phyloP scores from a whole-genome alignment of 2,329 filamentous ascomycete genomes.

The Colletotrichum sp. region DNA sequence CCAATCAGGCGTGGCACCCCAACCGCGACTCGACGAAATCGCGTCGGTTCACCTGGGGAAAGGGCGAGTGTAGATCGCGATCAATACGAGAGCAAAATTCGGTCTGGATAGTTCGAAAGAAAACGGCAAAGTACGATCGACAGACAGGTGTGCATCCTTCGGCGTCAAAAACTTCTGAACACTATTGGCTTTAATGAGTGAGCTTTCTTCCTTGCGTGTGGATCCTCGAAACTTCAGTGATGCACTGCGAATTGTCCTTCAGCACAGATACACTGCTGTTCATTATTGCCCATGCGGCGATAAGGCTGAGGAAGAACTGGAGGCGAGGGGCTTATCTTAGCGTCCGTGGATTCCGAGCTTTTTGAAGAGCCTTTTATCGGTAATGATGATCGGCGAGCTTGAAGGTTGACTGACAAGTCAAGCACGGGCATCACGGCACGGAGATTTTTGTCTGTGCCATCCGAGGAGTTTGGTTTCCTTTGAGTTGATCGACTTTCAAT shows the following conservation, averaged over 20 bases:
- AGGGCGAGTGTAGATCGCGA: slow-evolving; percentile 1
- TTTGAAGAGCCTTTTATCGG: neutral
- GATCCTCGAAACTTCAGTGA: neutral
- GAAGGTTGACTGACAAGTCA: neutral
- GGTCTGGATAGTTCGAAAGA: neutral
- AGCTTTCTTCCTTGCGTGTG: neutral
- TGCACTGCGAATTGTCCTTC: neutral
- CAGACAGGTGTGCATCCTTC: neutral
- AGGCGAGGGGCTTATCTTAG: neutral
- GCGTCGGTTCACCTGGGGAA: neutral
- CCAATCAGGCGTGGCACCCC: neutral
- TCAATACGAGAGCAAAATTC: neutral
- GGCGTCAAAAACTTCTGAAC: neutral
- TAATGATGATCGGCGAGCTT: neutral
- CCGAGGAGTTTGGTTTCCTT: neutral
- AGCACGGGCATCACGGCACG: neutral
- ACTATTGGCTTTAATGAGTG: neutral
- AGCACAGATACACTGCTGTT: neutral
- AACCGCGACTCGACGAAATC: neutral
- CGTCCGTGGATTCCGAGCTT: neutral
- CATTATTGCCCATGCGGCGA: neutral
- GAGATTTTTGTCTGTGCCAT: neutral
- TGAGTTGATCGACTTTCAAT: neutral
- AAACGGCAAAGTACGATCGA: neutral
- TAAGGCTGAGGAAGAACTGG: neutral